Evolutionary conservation across 352 stramenopile genomes (phyloP).

Genomic region (Phytophthora agathidicida): DNA sequence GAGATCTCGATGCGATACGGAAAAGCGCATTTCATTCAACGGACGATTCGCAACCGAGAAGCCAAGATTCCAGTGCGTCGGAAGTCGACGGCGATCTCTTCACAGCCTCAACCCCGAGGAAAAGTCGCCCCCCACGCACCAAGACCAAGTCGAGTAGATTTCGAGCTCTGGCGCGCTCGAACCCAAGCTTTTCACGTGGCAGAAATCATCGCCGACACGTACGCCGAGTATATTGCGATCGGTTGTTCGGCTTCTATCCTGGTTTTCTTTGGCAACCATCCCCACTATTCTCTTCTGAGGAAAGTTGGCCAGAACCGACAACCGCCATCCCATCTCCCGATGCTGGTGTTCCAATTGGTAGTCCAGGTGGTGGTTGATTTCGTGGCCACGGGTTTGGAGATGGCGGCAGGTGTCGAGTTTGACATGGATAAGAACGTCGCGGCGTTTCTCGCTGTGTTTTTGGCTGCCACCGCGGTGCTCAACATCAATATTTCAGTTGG

Average conservation of each 20-base stretch:
- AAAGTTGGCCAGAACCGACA: neutral
- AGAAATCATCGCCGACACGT: conserved; percentile 34
- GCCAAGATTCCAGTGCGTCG: neutral
- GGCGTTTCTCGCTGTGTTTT: conserved; percentile 28
- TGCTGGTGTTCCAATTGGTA: conserved; percentile 14
- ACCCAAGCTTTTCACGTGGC: conserved; percentile 22
- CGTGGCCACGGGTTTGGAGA: conserved; percentile 29
- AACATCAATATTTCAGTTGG: conserved; percentile 42
- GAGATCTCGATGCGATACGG: conserved; percentile 33
- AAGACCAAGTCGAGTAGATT: conserved; percentile 3
- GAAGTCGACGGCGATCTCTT: neutral
- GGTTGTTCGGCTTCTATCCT: conserved; percentile 36
- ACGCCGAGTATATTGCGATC: conserved; percentile 51
- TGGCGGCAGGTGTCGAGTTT: conserved; percentile 24
- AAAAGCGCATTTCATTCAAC: conserved; percentile 27
- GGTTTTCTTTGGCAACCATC: conserved; percentile 37
- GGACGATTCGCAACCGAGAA: conserved; percentile 17
- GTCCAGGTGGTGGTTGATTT: conserved; percentile 30
- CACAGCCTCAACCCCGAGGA: neutral
- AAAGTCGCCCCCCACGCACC: neutral
- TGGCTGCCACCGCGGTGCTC: conserved; percentile 30
- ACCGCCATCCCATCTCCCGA: conserved; percentile 4
- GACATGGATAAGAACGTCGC: conserved; percentile 11
- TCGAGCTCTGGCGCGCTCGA: conserved; percentile 16
- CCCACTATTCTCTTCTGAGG: conserved; percentile 24